These are phyloP conservation scores for Dendrobium catenatum DNA, from an alignment of 106 monocot species.

Conservation along the genomic window DNA sequence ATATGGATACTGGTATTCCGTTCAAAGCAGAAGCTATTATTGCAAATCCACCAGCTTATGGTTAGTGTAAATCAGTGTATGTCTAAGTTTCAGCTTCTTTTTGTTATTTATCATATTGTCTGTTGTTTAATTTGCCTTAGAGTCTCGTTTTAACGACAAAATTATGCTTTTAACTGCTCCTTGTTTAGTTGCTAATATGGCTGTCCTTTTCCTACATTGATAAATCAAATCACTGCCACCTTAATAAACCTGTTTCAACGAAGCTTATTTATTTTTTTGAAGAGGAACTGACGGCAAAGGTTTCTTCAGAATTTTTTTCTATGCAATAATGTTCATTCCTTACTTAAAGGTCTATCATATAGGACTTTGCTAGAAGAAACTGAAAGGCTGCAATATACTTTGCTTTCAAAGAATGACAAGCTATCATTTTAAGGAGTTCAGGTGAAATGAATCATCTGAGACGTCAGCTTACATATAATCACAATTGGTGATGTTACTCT, in stretches of 20 bases:
- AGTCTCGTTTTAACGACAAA: not conserved
- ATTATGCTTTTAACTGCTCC: not conserved
- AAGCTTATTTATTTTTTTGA: not conserved
- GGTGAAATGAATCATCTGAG: not conserved
- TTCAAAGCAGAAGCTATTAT: slow-evolving; percentile 94
- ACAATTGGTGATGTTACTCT: not conserved
- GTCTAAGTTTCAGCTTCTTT: not conserved
- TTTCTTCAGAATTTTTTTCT: not conserved
- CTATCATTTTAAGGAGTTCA: not conserved
- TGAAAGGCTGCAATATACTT: not conserved
- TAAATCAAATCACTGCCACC: not conserved
- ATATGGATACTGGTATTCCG: slow-evolving; percentile 74
- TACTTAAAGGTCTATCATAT: not conserved
- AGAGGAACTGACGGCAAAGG: not conserved
- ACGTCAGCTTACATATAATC: not conserved
- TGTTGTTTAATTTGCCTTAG: not conserved
- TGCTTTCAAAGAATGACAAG: not conserved
- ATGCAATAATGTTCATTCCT: not conserved
- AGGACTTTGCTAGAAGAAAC: not conserved
- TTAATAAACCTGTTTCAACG: not conserved
- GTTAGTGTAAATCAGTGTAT: slow-evolving; percentile 28
- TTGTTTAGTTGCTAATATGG: no score
- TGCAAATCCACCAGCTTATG: slow-evolving; percentile 95
- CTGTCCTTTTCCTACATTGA: not conserved
- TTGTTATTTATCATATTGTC: not conserved